These are phyloP conservation scores for Colletotrichum sp. DNA, from an alignment of 2,329 filamentous ascomycete genomes.

Conservation along the genomic window DNA sequence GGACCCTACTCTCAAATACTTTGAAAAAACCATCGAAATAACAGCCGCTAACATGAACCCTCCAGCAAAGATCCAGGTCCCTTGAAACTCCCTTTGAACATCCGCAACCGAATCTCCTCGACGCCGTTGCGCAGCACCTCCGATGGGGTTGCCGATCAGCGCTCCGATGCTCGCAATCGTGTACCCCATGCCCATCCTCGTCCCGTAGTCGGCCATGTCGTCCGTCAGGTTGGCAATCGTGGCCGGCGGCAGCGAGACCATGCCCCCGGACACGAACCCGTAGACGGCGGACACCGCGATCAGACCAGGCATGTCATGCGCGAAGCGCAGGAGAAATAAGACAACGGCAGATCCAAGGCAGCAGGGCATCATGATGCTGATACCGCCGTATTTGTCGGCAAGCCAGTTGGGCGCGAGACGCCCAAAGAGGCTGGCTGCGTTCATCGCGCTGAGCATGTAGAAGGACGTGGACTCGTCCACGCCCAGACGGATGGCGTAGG, in stretches of 20 bases:
- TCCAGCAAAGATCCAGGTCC: slow-evolving; percentile 9
- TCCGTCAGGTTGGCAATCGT: slow-evolving; percentile 17
- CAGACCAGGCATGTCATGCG: slow-evolving; percentile 6
- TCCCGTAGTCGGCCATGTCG: slow-evolving; percentile 14
- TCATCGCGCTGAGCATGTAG: slow-evolving; percentile 22
- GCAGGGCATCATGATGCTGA: slow-evolving; percentile 15
- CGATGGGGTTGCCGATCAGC: slow-evolving; percentile 21
- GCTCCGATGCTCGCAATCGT: slow-evolving; percentile 15
- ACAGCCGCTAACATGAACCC: slow-evolving; percentile 13
- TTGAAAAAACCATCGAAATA: background rate
- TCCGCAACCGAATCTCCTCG: background rate
- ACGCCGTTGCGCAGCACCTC: slow-evolving; percentile 4
- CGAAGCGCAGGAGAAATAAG: slow-evolving; percentile 8
- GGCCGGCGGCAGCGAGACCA: slow-evolving; percentile 17
- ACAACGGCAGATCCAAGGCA: slow-evolving; percentile 9
- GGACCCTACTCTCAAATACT: background rate
- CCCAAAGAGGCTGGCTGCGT: slow-evolving; percentile 21
- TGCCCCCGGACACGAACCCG: slow-evolving; percentile 22
- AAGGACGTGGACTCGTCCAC: slow-evolving; percentile 2
- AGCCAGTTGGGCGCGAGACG: slow-evolving; percentile 22
- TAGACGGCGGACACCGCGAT: slow-evolving; percentile 13
- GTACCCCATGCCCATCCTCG: slow-evolving; percentile 22
- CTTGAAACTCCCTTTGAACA: slow-evolving; percentile 9
- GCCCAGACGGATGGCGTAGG: slow-evolving; percentile 11
- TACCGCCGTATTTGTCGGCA: slow-evolving; percentile 17